Conservation (phyloP, 164 flowering plant genomes). For the Nymphaea thermarum region DNA sequence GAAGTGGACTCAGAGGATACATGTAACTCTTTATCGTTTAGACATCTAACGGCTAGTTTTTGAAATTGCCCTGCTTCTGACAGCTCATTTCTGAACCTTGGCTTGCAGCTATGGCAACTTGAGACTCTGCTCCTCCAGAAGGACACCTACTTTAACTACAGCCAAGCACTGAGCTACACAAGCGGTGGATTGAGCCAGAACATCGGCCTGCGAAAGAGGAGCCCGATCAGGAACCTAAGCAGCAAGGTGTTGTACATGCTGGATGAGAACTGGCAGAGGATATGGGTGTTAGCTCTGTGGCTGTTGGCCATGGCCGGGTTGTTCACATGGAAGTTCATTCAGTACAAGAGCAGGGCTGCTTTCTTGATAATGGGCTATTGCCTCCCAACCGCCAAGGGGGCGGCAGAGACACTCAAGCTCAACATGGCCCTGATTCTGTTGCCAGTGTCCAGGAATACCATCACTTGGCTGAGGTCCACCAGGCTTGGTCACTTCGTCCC, state of each 20-base stretch:
- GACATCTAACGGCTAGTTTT: background rate
- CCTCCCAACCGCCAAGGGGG: slow-evolving; percentile 86
- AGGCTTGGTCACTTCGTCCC: slow-evolving; percentile 45
- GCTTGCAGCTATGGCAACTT: slow-evolving; percentile 85
- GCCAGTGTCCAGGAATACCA: slow-evolving; percentile 92
- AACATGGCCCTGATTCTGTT: slow-evolving; percentile 91
- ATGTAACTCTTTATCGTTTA: too few relatives aligned
- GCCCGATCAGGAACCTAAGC: slow-evolving; percentile 37
- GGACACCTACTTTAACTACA: slow-evolving; percentile 94
- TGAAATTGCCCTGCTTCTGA: too few relatives aligned
- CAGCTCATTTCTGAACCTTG: background rate
- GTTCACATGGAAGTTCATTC: slow-evolving; percentile 76
- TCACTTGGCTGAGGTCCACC: slow-evolving; percentile 91
- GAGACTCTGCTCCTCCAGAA: slow-evolving; percentile 88
- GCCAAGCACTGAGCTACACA: slow-evolving; percentile 94
- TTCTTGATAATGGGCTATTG: slow-evolving; percentile 90
- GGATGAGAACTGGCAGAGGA: slow-evolving; percentile 83
- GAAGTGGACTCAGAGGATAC: too few relatives aligned
- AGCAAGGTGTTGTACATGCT: slow-evolving; percentile 36
- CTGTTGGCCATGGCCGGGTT: slow-evolving; percentile 53
- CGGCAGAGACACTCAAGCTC: slow-evolving; percentile 88
- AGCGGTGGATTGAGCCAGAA: slow-evolving; percentile 98
- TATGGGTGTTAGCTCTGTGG: slow-evolving; percentile 88
- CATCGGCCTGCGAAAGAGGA: slow-evolving; percentile 54
- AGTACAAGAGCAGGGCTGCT: slow-evolving; percentile 62